Conservation (phyloP, 2,329 filamentous ascomycete genomes). For the Beauveria varroae region DNA sequence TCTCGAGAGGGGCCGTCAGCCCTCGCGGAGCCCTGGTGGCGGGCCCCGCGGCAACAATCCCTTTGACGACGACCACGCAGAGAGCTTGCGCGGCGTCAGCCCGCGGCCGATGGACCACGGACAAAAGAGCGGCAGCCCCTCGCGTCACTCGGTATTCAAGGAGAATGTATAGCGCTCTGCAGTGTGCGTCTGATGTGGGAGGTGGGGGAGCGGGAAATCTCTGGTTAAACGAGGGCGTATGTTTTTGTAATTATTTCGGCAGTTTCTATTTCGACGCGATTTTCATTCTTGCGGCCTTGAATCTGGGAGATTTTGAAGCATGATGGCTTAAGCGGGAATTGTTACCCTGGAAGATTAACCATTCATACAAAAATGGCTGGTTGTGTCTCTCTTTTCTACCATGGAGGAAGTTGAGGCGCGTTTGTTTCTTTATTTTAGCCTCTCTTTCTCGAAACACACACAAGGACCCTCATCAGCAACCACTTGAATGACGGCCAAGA, state of each 20-base stretch:
- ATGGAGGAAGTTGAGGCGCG: background rate
- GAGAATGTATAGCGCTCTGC: slow-evolving; percentile 51
- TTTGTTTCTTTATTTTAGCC: too few species aligned
- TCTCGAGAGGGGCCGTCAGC: slow-evolving; percentile 32
- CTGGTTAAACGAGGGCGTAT: background rate
- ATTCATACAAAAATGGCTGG: background rate
- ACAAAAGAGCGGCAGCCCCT: slow-evolving; percentile 22
- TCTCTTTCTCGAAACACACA: background rate
- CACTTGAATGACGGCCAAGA: background rate
- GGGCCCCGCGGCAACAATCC: slow-evolving; percentile 44
- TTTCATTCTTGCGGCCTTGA: background rate
- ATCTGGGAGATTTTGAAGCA: background rate
- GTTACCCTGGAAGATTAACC: background rate
- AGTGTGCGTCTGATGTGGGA: slow-evolving; percentile 3
- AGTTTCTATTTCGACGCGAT: background rate
- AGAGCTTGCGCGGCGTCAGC: slow-evolving; percentile 64
- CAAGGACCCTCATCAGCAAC: background rate
- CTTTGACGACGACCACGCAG: slow-evolving; percentile 58
- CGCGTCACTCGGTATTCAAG: slow-evolving; percentile 53
- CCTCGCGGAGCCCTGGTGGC: slow-evolving; percentile 33
- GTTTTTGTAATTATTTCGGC: background rate
- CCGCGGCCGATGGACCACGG: slow-evolving; percentile 60
- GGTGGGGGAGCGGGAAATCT: background rate
- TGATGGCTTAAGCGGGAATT: background rate
- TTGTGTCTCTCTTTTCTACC: background rate